These are phyloP conservation scores for Taphrina deformans DNA, from an alignment of 1,139 yeast genomes.

Conservation along the genomic window DNA sequence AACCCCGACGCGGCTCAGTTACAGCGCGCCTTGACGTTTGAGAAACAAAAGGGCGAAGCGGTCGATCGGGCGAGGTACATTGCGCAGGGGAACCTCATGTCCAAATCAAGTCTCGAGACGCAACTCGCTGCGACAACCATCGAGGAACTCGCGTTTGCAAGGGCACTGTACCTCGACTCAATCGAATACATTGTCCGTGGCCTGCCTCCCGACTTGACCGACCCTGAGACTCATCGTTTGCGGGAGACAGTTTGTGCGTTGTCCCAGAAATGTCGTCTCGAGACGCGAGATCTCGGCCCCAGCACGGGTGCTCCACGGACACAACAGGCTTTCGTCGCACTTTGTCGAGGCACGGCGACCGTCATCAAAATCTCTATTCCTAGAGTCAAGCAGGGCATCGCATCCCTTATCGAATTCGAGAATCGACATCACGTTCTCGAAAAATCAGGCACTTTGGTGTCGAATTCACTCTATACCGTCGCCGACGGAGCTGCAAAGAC, in stretches of 20 bases:
- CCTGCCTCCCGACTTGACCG: background rate
- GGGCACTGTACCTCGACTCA: background rate
- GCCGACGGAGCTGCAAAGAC: constrained; percentile 3
- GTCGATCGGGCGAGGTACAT: constrained; percentile 4
- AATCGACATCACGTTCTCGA: constrained; percentile 11
- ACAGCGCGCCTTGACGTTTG: constrained; percentile 12
- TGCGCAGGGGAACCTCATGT: background rate
- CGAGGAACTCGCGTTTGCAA: background rate
- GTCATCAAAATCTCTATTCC: constrained; percentile 12
- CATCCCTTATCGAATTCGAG: constrained; percentile 7
- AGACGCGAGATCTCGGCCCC: background rate
- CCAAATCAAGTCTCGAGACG: background rate
- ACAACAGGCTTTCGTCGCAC: constrained; percentile 1
- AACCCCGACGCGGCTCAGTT: background rate
- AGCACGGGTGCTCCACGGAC: background rate
- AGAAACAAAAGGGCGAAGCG: background rate
- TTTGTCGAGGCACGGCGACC: constrained; percentile 13
- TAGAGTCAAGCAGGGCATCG: background rate
- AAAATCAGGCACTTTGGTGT: background rate
- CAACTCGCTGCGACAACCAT: background rate
- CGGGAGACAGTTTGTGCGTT: background rate
- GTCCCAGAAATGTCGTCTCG: background rate
- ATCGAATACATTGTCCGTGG: constrained; percentile 11
- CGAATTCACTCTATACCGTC: background rate
- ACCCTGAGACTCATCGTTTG: background rate